Evolutionary conservation across 352 stramenopile species (phyloP).

Genomic region (Pythium grandisporangium): DNA sequence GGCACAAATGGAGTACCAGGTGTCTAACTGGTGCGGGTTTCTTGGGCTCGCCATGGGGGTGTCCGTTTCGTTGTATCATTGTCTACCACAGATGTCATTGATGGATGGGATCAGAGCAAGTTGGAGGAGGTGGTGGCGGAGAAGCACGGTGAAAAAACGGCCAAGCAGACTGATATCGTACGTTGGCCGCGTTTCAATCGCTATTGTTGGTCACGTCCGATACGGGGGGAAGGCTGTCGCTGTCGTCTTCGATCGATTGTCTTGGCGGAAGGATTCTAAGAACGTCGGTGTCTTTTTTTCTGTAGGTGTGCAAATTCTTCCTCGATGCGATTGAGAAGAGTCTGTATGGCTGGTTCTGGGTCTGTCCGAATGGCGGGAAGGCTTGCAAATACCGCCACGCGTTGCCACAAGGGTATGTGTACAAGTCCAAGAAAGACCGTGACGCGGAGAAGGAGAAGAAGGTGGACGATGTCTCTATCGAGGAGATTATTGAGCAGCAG

Average conservation of each 20-base stretch:
- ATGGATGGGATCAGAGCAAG: constrained; percentile 84
- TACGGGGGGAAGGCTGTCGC: no score
- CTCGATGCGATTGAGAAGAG: constrained; percentile 87
- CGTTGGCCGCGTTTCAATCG: neutral
- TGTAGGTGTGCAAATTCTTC: constrained; percentile 78
- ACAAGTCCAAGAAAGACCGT: constrained; percentile 82
- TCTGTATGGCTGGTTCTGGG: constrained; percentile 88
- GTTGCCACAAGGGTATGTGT: constrained; percentile 83
- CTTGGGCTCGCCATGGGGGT: no score
- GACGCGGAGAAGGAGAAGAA: constrained; percentile 81
- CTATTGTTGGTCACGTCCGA: no score
- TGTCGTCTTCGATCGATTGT: no score
- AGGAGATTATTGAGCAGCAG: constrained; percentile 89
- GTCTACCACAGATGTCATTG: constrained; percentile 84
- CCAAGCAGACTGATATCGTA: constrained; percentile 82
- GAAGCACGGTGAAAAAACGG: constrained; percentile 77
- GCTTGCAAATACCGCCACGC: constrained; percentile 80
- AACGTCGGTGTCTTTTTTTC: neutral
- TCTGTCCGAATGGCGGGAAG: constrained; percentile 78
- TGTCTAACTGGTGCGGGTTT: no score
- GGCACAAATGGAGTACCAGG: no score
- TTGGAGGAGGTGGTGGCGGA: constrained; percentile 80
- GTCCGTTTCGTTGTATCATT: no score
- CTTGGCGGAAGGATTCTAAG: no score
- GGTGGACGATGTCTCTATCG: constrained; percentile 77